phyloP scores from a whole-genome alignment of 441 rosid genomes.

The Biscutella laevigata region DNA sequence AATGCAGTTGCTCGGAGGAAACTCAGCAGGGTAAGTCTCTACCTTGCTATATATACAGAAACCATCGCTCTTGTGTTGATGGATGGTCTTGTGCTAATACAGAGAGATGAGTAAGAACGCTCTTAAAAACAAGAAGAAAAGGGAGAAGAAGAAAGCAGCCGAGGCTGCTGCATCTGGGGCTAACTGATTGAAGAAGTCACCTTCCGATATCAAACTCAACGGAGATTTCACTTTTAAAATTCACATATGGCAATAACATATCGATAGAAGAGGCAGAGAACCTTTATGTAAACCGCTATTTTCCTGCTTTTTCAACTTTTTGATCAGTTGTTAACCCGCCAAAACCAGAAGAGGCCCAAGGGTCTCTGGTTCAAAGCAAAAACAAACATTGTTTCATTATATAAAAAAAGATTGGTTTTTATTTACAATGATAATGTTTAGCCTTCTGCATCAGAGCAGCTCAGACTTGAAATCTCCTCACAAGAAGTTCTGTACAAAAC shows the following conservation, averaged over 20 bases:
- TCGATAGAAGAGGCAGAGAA: background rate
- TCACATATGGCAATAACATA: slow-evolving; percentile 3
- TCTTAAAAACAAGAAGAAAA: slow-evolving; percentile 78
- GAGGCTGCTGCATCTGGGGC: slow-evolving; percentile 31
- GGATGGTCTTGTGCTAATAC: background rate
- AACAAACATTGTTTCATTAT: background rate
- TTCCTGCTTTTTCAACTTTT: background rate
- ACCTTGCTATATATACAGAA: background rate
- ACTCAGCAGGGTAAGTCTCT: slow-evolving; percentile 51
- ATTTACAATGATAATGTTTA: no score
- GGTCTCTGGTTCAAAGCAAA: background rate
- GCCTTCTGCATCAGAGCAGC: no score
- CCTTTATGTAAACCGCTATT: slow-evolving; percentile 3
- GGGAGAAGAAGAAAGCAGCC: slow-evolving; percentile 76
- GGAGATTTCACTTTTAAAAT: slow-evolving; percentile 15
- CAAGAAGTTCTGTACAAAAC: no score
- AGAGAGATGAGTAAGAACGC: slow-evolving; percentile 90
- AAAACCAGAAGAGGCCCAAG: background rate
- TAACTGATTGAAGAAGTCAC: slow-evolving; percentile 18
- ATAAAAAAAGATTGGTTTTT: no score
- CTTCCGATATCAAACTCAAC: background rate
- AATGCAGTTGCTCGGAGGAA: slow-evolving; percentile 59
- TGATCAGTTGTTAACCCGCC: slow-evolving; percentile 5
- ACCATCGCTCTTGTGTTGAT: background rate
- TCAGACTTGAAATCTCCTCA: no score